These are phyloP conservation scores for Pyrus bretschneideri DNA, from an alignment of 306 rosid genomes.

Conservation along the genomic window DNA sequence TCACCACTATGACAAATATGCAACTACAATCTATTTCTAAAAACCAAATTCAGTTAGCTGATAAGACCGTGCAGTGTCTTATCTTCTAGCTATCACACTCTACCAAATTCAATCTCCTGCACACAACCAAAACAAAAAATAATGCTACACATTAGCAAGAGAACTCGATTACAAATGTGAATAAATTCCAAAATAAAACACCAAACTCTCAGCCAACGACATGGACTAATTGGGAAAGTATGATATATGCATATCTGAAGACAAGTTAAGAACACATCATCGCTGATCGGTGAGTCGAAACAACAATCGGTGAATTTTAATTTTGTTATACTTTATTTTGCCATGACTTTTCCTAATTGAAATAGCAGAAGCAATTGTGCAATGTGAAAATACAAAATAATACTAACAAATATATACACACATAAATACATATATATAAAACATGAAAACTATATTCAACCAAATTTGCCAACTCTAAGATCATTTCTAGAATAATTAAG, in stretches of 20 bases:
- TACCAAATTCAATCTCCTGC: conserved; percentile 5
- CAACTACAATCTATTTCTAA: conserved; percentile 17
- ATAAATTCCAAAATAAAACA: not conserved
- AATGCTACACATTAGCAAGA: not conserved
- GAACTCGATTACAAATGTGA: not conserved
- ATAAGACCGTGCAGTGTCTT: not conserved
- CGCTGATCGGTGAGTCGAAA: not conserved
- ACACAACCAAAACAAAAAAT: not conserved
- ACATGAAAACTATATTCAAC: not conserved
- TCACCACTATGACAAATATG: conserved; percentile 8
- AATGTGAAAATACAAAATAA: not conserved
- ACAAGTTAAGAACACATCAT: not conserved
- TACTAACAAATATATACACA: not conserved
- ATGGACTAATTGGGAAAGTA: not conserved
- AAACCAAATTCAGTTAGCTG: not conserved
- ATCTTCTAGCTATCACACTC: conserved; percentile 3
- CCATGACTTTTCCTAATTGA: too few relatives aligned
- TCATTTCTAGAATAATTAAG: not conserved
- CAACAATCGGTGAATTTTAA: too few relatives aligned
- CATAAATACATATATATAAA: not conserved
- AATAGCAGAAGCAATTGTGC: not conserved
- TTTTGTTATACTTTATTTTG: too few relatives aligned
- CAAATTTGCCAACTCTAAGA: not conserved
- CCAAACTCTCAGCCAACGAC: not conserved
- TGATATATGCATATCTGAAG: not conserved